Evolutionary conservation across 768 basidiomycete species (phyloP).

Genomic region (Termitomyces sp.): DNA sequence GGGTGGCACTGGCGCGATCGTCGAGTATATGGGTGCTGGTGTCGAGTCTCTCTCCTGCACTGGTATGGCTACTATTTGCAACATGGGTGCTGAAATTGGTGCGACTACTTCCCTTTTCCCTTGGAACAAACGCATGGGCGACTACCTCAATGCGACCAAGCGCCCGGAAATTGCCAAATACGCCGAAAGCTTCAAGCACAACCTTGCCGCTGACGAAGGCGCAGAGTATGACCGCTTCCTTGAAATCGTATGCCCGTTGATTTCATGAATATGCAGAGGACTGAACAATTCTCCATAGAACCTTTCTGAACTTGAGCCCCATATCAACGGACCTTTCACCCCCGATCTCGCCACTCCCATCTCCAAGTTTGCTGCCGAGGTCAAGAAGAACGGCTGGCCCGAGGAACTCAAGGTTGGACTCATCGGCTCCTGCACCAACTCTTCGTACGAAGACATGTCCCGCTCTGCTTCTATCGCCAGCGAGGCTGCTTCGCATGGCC

Average conservation of each 20-base stretch:
- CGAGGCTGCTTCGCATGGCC: slow-evolving; percentile 84
- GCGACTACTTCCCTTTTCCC: slow-evolving; percentile 99
- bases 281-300: slow-evolving; percentile 43
- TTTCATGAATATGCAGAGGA: not conserved
- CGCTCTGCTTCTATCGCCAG: slow-evolving; percentile 92
- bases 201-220: slow-evolving; percentile 80
- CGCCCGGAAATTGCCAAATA: slow-evolving; percentile 84
- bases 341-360: slow-evolving; percentile 98
- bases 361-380: slow-evolving; percentile 88
- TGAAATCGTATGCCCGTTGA: slow-evolving; percentile 63
- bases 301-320: slow-evolving; percentile 95
- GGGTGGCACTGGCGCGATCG: slow-evolving; percentile 98
- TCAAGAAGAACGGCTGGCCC: slow-evolving; percentile 96
- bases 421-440: slow-evolving; percentile 99
- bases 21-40: slow-evolving; percentile 94
- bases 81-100: slow-evolving; percentile 99
- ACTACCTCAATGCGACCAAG: slow-evolving; percentile 94
- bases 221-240: slow-evolving; percentile 94
- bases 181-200: slow-evolving; percentile 84
- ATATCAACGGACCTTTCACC: slow-evolving; percentile 99
- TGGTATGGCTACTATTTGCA: slow-evolving; percentile 99
- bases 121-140: slow-evolving; percentile 91
- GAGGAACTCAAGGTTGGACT: slow-evolving; percentile 94
- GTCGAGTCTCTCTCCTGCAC: slow-evolving; percentile 96
- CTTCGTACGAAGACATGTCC: slow-evolving; percentile 99